These are phyloP conservation scores for Colletotrichum zoysiae DNA, from an alignment of 2,329 filamentous ascomycete genomes.

Conservation along the genomic window DNA sequence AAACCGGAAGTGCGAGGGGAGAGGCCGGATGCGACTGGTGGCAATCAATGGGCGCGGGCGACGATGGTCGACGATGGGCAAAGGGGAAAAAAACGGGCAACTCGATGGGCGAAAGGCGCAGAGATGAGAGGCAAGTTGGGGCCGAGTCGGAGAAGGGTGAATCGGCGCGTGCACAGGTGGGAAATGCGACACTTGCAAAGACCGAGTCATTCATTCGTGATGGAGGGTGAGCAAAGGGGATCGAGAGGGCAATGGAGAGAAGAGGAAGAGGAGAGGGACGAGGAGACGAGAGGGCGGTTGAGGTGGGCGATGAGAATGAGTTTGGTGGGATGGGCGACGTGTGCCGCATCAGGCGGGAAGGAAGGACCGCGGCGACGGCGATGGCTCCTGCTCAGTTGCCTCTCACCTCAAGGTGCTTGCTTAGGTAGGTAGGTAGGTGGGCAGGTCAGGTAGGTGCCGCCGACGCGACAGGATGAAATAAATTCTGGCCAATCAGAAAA, in stretches of 20 bases:
- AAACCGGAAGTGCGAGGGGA: slow-evolving; percentile 17
- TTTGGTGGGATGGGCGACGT: slow-evolving; percentile 39
- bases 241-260: slow-evolving; percentile 25
- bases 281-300: slow-evolving; percentile 33
- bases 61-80: slow-evolving; percentile 21
- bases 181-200: slow-evolving; percentile 25
- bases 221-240: slow-evolving; percentile 37
- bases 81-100: slow-evolving; percentile 24
- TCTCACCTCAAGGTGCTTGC: not conserved
- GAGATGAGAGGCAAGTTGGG: slow-evolving; percentile 35
- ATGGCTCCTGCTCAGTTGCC: not conserved
- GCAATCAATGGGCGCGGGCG: slow-evolving; percentile 15
- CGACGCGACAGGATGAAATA: slow-evolving; percentile 7
- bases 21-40: slow-evolving; percentile 35
- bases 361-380: not conserved
- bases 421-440: too few relatives aligned
- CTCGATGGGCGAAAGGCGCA: slow-evolving; percentile 36
- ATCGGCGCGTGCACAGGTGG: slow-evolving; percentile 19
- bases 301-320: slow-evolving; percentile 43
- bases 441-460: too few relatives aligned
- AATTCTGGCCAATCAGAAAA: slow-evolving; percentile 42
- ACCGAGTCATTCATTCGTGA: slow-evolving; percentile 30
- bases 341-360: slow-evolving; percentile 35
- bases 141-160: slow-evolving; percentile 23
- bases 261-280: slow-evolving; percentile 34